Conservation (phyloP, 257 asterid species). For the Dorcoceras hygrometricum region DNA sequence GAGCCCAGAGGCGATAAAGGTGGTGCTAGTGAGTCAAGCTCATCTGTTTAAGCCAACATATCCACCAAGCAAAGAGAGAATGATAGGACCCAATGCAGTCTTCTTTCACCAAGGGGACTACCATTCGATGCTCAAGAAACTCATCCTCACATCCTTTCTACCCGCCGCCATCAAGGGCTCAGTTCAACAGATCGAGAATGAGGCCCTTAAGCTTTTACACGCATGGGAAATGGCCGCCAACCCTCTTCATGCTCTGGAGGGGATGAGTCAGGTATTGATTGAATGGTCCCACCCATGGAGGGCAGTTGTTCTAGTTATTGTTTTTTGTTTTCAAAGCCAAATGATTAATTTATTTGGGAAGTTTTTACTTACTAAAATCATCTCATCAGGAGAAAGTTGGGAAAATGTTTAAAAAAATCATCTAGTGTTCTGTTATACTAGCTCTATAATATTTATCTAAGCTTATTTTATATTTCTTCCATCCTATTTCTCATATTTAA, state of each 20-base stretch:
- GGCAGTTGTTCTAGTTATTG: too few relatives aligned
- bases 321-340: too few relatives aligned
- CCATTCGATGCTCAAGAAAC: constrained; percentile 54
- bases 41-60: constrained; percentile 70
- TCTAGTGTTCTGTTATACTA: too few relatives aligned
- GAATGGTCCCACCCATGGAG: too few relatives aligned
- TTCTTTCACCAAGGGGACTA: constrained; percentile 63
- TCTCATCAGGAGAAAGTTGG: too few relatives aligned
- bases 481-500: too few relatives aligned
- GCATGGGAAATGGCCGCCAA: constrained; percentile 37
- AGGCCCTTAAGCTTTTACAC: constrained; percentile 39
- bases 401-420: too few relatives aligned
- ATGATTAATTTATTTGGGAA: too few relatives aligned
- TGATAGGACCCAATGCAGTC: constrained; percentile 69
- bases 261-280: constrained; percentile 56
- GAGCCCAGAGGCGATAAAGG: constrained; percentile 59
- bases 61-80: constrained; percentile 56
- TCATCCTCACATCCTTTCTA: constrained; percentile 44
- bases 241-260: constrained; percentile 40
- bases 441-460: too few relatives aligned
- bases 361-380: too few relatives aligned
- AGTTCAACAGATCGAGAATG: constrained; percentile 36
- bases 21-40: constrained; percentile 55
- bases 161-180: constrained; percentile 41
- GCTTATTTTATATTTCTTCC: too few relatives aligned